phyloP scores from a whole-genome alignment of 2,329 filamentous ascomycete species.

The Clonostachys solani region DNA sequence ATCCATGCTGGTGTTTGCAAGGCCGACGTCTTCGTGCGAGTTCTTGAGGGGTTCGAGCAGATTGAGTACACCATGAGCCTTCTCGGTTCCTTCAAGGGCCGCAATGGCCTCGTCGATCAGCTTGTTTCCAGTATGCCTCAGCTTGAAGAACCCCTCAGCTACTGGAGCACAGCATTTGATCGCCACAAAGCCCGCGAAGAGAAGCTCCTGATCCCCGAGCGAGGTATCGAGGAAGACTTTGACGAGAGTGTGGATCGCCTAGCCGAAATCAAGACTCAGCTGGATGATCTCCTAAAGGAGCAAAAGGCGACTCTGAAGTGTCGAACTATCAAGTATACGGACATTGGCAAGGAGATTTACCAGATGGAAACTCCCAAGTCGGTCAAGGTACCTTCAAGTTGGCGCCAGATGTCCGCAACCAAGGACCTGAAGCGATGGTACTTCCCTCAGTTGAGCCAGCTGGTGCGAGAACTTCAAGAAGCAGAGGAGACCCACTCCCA shows the following conservation, averaged over 20 bases:
- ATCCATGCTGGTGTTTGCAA: conserved; percentile 90
- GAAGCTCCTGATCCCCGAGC: conserved; percentile 79
- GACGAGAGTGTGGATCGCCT: conserved; percentile 78
- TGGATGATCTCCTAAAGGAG: conserved; percentile 67
- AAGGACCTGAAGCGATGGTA: conserved; percentile 91
- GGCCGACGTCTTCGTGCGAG: conserved; percentile 86
- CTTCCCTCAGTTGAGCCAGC: conserved; percentile 73
- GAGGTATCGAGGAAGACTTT: conserved; percentile 87
- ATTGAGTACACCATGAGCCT: conserved; percentile 92
- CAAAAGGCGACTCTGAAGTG: conserved; percentile 73
- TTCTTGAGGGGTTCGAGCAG: conserved; percentile 94
- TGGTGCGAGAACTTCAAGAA: conserved; percentile 87
- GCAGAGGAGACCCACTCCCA: conserved; percentile 91
- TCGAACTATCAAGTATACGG: conserved; percentile 67
- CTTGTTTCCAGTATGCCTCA: conserved; percentile 85
- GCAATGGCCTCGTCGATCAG: conserved; percentile 78
- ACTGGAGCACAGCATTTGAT: conserved; percentile 93
- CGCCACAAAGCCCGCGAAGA: conserved; percentile 72
- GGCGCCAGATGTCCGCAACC: conserved; percentile 96
- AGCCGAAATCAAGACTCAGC: conserved; percentile 66
- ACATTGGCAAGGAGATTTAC: conserved; percentile 96
- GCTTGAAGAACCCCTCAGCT: conserved; percentile 66
- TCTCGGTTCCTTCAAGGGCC: conserved; percentile 68
- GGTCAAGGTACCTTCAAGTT: conserved; percentile 79
- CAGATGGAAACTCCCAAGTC: conserved; percentile 87